Conservation (phyloP, 108 stramenopile genomes). For the Seminavis robusta region DNA sequence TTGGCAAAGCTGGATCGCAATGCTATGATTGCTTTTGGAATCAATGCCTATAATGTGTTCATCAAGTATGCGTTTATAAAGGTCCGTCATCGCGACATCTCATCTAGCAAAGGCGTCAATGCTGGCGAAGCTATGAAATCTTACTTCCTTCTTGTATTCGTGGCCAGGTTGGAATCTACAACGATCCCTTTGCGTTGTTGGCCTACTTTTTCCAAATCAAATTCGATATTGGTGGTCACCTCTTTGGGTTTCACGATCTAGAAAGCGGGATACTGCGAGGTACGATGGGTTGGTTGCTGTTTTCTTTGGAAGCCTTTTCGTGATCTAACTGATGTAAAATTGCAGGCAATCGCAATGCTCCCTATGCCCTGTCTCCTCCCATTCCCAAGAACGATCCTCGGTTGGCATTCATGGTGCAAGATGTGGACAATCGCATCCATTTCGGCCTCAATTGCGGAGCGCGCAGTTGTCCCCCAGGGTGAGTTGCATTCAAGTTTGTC, state of each 20-base stretch:
- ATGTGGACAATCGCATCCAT: conserved; percentile 54
- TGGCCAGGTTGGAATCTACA: too few species aligned
- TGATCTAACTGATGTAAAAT: conserved; percentile 59
- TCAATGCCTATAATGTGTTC: conserved; percentile 78
- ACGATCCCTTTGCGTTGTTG: too few species aligned
- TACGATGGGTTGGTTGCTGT: too few species aligned
- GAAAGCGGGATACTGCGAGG: too few species aligned
- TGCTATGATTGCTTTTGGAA: conserved; percentile 41
- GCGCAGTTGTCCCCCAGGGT: conserved; percentile 58
- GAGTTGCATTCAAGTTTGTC: too few species aligned
- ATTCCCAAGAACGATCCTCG: conserved; percentile 4
- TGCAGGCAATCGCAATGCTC: conserved; percentile 29
- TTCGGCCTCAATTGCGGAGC: conserved; percentile 81
- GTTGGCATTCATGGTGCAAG: not conserved
- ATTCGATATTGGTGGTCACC: too few species aligned
- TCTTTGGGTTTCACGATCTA: conserved; percentile 53
- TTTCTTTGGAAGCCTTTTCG: too few species aligned
- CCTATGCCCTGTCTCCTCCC: conserved; percentile 7
- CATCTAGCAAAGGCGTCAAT: conserved; percentile 22
- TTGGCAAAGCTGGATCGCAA: too few species aligned
- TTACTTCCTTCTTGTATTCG: too few species aligned
- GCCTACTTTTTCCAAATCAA: too few species aligned
- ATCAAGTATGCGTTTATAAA: conserved; percentile 71
- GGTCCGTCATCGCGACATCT: conserved; percentile 33
- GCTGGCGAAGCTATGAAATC: too few species aligned